Percentiles rank a stretch among this genome's conserved stretches.
These are phyloP conservation scores for Cercospora janseana DNA, from an alignment of 2,329 filamentous ascomycete species.

Conservation along the genomic window DNA sequence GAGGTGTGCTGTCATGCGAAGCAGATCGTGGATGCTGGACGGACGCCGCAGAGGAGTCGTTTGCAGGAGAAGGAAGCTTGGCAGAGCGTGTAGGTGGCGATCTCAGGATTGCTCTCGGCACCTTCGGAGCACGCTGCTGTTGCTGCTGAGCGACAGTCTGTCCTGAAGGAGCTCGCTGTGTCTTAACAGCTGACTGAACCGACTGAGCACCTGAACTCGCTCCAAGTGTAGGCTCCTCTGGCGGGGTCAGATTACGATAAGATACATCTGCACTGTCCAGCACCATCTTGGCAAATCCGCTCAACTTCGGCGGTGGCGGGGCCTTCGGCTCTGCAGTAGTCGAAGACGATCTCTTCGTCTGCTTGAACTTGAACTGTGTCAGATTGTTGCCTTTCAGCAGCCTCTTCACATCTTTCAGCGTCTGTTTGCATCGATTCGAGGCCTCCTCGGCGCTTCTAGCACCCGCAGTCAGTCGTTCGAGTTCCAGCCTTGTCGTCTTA, in stretches of 20 bases:
- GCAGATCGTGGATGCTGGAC: background rate
- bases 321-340: conserved; percentile 13
- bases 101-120: background rate
- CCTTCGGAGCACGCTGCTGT: background rate
- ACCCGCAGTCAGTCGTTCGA: conserved; percentile 71
- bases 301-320: conserved; percentile 39
- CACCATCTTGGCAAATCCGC: conserved; percentile 56
- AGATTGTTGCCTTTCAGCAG: conserved; percentile 70
- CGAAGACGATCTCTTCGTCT: conserved; percentile 17
- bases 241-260: conserved; percentile 38
- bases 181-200: background rate
- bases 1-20: background rate
- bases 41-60: background rate
- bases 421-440: conserved; percentile 67
- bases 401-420: conserved; percentile 70
- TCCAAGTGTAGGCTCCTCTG: conserved; percentile 18
- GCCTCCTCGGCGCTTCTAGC: conserved; percentile 57
- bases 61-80: background rate
- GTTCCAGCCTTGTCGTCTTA: conserved; percentile 40
- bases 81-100: background rate
- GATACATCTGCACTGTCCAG: conserved; percentile 44
- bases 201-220: background rate
- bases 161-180: background rate
- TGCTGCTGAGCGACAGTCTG: conserved; percentile 2
- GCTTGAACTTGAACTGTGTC: conserved; percentile 59